Evolutionary conservation across 805 yeast species (phyloP).

Genomic region (Myxozyma kluyveri): DNA sequence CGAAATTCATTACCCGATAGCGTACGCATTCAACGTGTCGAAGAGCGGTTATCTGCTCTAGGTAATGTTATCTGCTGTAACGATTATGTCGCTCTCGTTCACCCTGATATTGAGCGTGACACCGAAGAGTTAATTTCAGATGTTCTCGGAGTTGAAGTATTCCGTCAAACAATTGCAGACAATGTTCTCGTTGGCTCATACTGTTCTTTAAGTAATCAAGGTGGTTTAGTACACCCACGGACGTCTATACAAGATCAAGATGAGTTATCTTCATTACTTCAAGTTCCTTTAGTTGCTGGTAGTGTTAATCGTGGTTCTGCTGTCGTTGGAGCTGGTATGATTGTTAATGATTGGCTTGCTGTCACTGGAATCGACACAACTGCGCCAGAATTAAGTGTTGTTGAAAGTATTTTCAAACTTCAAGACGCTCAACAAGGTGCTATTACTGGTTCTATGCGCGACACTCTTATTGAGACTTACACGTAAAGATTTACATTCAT

Average conservation of each 20-base stretch:
- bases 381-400: constrained; percentile 95
- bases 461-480: constrained; percentile 88
- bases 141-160: constrained; percentile 96
- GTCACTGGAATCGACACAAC: constrained; percentile 97
- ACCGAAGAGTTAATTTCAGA: constrained; percentile 98
- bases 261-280: constrained; percentile 90
- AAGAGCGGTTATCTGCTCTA: constrained; percentile 92
- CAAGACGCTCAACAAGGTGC: constrained; percentile 89
- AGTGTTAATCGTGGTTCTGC: constrained; percentile 96
- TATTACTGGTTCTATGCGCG: constrained; percentile 80
- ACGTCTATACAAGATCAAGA: constrained; percentile 97
- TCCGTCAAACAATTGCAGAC: constrained; percentile 98
- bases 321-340: constrained; percentile 98
- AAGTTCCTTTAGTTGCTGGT: constrained; percentile 98
- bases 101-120: constrained; percentile 98
- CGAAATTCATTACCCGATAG: constrained; percentile 94
- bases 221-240: constrained; percentile 97
- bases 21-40: constrained; percentile 95
- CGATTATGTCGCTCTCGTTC: constrained; percentile 97
- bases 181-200: constrained; percentile 96
- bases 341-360: constrained; percentile 96
- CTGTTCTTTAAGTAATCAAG: constrained; percentile 92
- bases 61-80: constrained; percentile 98
- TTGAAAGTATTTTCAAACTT: constrained; percentile 91
- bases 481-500: constrained; percentile 49